Evolutionary conservation across 1,139 yeast species (phyloP).

Genomic region (Yamadazyma conglobata): DNA sequence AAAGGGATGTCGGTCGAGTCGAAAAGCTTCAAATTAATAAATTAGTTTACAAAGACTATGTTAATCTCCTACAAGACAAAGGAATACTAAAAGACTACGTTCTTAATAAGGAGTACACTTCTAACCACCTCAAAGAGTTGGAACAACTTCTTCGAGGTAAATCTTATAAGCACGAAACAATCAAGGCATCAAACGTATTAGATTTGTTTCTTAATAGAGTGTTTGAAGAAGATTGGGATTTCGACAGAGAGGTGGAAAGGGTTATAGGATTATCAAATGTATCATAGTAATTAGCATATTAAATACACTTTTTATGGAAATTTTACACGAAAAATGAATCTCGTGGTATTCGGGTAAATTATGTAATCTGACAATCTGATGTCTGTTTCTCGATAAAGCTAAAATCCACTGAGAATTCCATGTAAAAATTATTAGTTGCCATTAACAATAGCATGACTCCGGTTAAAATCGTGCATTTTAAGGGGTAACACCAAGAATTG

Average conservation of each 20-base stretch:
- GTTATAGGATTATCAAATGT: conserved; percentile 6
- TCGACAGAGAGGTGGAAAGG: conserved; percentile 16
- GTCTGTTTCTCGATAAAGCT: no score
- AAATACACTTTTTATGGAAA: no score
- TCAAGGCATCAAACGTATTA: conserved; percentile 11
- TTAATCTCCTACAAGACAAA: conserved; percentile 25
- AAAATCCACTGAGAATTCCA: no score
- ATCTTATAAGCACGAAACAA: conserved; percentile 6
- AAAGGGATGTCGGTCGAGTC: conserved; percentile 18
- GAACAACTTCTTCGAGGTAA: conserved; percentile 9
- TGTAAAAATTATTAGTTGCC: no score
- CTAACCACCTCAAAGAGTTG: conserved; percentile 27
- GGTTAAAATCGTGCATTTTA: no score
- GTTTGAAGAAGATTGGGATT: conserved; percentile 17
- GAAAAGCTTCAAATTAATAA: conserved; percentile 22
- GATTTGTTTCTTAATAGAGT: conserved; percentile 28
- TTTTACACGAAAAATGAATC: no score
- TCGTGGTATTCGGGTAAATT: no score
- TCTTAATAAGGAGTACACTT: conserved; percentile 23
- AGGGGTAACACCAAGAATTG: no score
- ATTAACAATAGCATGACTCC: no score
- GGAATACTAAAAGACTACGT: conserved; percentile 24
- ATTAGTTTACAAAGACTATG: conserved; percentile 24
- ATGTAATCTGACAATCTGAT: no score
- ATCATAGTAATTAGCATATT: no score